Base-by-base conservation (phyloP, 345 rosid species). In the Viola odorata region DNA sequence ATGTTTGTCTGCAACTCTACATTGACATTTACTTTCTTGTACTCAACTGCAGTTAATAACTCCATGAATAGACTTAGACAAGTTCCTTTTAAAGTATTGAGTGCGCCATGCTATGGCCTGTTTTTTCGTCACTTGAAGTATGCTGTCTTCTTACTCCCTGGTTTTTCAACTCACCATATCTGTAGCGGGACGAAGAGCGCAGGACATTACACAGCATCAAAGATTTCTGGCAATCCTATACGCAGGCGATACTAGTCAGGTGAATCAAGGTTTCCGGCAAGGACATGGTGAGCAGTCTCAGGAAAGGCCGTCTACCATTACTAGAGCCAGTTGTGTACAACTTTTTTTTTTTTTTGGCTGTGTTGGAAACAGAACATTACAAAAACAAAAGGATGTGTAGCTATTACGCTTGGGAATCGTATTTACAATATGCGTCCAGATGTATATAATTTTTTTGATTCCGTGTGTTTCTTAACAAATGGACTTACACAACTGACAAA, bases 81-180 rank as follows among this genome's bases (percentile, higher is more conserved):
- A 69, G 70, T 62, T 61, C 57, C 73, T 54, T 59, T 36, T 2
- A 23, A 59, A 65, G 70, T 66, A 66, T 37, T 55, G 69, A 65
- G 63, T 64, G 37, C 41, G 57, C 63, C 49, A 10, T 45, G 40
- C 41, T 52, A 5, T 60, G 70, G 66, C 68, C 59, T 12, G 7
- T 41, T 65, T 54, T 45, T 37, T 45, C 48, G 38, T 59, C 16
- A 16, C 5, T 49, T 52, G 5, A 4, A 11, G 42, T 37, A 45
- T 37, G 8, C 12, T n/a, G 23, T 49, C 40, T 54, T n/a, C 41
- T 16, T 23, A 17, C 0, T 62, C 41, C 8, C 57, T 17, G 4
- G 37, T 16, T 49, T 44, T 7, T 6, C 45, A 42, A 42, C 11
- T 42, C 8, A 42, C 8, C 45, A 42, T 6, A 6, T 42, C 11